A percentile compares a stretch with the other conserved stretches of the same genome.
Evolutionary conservation across 768 basidiomycete species (phyloP).

Genomic region (Ramaria rubella): DNA sequence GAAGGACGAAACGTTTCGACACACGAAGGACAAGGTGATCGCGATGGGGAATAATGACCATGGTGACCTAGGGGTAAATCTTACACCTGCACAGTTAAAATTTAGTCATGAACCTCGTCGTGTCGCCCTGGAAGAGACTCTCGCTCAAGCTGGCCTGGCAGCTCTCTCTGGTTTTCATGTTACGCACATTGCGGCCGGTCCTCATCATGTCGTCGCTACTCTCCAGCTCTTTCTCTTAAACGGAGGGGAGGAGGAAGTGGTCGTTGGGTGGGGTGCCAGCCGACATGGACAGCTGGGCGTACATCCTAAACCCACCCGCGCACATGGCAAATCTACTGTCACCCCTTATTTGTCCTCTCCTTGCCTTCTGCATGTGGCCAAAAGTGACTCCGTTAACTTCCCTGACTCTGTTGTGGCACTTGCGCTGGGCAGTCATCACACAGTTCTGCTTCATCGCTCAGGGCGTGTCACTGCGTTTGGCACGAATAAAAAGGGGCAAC

Average conservation of each 20-base stretch:
- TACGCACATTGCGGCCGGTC: constrained; percentile 51
- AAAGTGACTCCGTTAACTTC: not conserved
- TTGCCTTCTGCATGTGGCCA: not conserved
- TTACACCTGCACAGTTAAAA: constrained; percentile 12
- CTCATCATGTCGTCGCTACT: constrained; percentile 60
- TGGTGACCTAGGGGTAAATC: constrained; percentile 66
- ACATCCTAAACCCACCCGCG: constrained; percentile 6
- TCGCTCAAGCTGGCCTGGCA: constrained; percentile 22
- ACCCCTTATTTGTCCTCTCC: not conserved
- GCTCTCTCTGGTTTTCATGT: constrained; percentile 29
- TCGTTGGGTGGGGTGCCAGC: constrained; percentile 77
- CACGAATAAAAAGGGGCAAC: constrained; percentile 65
- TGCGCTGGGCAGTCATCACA: constrained; percentile 49
- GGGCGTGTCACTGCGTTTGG: constrained; percentile 52
- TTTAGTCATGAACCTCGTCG: constrained; percentile 1
- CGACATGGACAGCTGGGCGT: constrained; percentile 81
- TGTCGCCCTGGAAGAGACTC: constrained; percentile 7
- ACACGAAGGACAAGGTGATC: constrained; percentile 44
- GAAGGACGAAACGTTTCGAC: constrained; percentile 17
- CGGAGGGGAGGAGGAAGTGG: constrained; percentile 22
- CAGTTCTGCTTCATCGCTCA: constrained; percentile 37
- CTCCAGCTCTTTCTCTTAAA: constrained; percentile 24
- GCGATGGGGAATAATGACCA: constrained; percentile 84
- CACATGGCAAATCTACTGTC: not conserved
- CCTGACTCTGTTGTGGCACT: constrained; percentile 23